Conservation (phyloP, 345 rosid genomes). For the Camelina sativa region DNA sequence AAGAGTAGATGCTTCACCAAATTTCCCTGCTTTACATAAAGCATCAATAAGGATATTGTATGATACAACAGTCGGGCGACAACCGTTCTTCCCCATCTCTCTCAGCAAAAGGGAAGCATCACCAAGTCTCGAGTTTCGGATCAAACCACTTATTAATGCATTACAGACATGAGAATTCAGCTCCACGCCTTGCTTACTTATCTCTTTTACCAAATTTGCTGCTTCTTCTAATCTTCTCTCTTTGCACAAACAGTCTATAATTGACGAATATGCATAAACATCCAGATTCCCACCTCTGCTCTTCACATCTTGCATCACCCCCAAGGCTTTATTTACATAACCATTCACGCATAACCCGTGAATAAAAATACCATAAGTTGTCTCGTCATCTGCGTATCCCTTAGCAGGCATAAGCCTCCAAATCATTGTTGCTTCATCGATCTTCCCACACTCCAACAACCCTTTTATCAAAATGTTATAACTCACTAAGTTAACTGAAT, state of each 20-base stretch:
- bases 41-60: conserved; percentile 77
- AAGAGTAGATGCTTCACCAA: conserved; percentile 61
- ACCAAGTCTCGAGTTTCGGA: conserved; percentile 64
- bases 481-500: conserved; percentile 61
- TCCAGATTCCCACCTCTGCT: conserved; percentile 54
- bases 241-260: conserved; percentile 77
- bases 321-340: conserved; percentile 69
- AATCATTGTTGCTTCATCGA: conserved; percentile 65
- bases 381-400: conserved; percentile 57
- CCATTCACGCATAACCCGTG: conserved; percentile 87
- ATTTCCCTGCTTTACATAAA: conserved; percentile 74
- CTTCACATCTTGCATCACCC: conserved; percentile 60
- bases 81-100: conserved; percentile 59
- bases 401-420: conserved; percentile 67
- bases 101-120: conserved; percentile 62
- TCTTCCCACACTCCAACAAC: conserved; percentile 65
- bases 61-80: conserved; percentile 61
- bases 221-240: conserved; percentile 78
- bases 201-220: conserved; percentile 49
- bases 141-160: conserved; percentile 67
- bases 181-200: conserved; percentile 55
- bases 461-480: conserved; percentile 77
- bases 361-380: conserved; percentile 67
- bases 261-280: conserved; percentile 68
- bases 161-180: conserved; percentile 64